Percentiles rank a stretch among this genome's conserved stretches.
These are phyloP conservation scores for Pythium myriotylum DNA, from an alignment of 352 stramenopile species.

Conservation along the genomic window DNA sequence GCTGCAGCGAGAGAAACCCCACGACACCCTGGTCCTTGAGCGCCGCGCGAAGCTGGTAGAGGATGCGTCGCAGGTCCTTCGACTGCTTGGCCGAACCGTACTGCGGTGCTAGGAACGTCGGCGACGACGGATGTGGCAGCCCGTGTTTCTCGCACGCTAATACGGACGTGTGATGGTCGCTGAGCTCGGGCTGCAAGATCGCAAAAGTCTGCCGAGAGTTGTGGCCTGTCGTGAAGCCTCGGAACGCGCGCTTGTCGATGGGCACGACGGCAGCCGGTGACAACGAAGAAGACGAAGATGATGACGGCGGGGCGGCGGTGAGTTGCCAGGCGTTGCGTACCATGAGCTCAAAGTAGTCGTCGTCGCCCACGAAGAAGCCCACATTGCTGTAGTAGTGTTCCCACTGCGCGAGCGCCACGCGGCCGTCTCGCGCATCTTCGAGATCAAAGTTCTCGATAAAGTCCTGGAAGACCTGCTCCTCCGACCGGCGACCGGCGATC, in stretches of 20 bases:
- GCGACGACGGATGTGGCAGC: constrained; percentile 9
- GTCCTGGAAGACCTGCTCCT: constrained; percentile 71
- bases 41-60: constrained; percentile 47
- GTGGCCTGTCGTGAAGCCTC: constrained; percentile 42
- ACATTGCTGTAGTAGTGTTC: constrained; percentile 91
- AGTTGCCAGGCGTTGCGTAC: constrained; percentile 88
- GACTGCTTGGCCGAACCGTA: constrained; percentile 40
- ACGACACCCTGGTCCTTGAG: constrained; percentile 67
- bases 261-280: background rate
- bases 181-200: constrained; percentile 64
- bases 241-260: constrained; percentile 26
- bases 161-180: constrained; percentile 36
- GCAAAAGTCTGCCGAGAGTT: constrained; percentile 59
- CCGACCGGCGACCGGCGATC: constrained; percentile 49
- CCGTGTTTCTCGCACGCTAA: constrained; percentile 29
- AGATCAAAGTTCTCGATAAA: constrained; percentile 82
- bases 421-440: constrained; percentile 34
- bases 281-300: background rate
- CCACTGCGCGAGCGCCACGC: constrained; percentile 55
- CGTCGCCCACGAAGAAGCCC: constrained; percentile 81
- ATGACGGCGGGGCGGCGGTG: background rate
- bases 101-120: constrained; percentile 7
- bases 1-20: constrained; percentile 78
- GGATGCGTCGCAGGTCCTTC: constrained; percentile 64
- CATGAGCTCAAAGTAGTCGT: constrained; percentile 92